Percentiles rank a stretch among this genome's conserved stretches.
These are phyloP conservation scores for Ramularia collo-cygni DNA, from an alignment of 2,329 filamentous ascomycete genomes.

Conservation along the genomic window DNA sequence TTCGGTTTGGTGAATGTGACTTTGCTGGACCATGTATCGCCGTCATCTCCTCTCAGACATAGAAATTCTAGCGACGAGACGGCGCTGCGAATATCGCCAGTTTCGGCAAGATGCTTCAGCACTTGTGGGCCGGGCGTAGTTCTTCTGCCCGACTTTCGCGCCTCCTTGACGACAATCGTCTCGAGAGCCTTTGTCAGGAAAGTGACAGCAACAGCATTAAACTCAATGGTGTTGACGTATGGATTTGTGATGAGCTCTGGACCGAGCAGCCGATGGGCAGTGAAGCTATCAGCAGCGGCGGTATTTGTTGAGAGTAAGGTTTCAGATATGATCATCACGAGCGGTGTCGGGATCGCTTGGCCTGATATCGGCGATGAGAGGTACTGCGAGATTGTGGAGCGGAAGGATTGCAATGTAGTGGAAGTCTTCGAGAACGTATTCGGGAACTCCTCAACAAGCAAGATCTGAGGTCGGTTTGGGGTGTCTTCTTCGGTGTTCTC, in stretches of 20 bases:
- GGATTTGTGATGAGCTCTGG: conserved; percentile 79
- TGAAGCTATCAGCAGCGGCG: conserved; percentile 82
- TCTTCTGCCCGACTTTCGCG: conserved; percentile 65
- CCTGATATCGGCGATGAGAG: conserved; percentile 47
- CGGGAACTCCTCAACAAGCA: conserved; percentile 46
- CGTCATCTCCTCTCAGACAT: conserved; percentile 72
- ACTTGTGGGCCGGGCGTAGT: conserved; percentile 72
- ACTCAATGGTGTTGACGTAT: conserved; percentile 73
- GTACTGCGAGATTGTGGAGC: conserved; percentile 67
- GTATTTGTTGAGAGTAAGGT: conserved; percentile 79
- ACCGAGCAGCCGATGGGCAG: conserved; percentile 80
- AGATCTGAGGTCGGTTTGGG: conserved; percentile 28
- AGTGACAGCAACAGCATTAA: conserved; percentile 85
- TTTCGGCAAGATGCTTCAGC: conserved; percentile 71
- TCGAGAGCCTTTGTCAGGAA: conserved; percentile 79
- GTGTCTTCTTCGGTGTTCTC: conserved; percentile 1
- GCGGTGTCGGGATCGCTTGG: conserved; percentile 42
- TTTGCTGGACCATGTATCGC: conserved; percentile 67
- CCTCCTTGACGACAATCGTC: conserved; percentile 75
- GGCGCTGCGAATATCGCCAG: conserved; percentile 89
- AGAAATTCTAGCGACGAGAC: conserved; percentile 88
- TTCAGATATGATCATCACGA: conserved; percentile 89
- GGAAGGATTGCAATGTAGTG: conserved; percentile 48
- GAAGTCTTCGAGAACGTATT: conserved; percentile 43
- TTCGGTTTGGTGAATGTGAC: conserved; percentile 64